A percentile compares a stretch with the other conserved stretches of the same genome.
Conservation (phyloP, 768 basidiomycete genomes). For the Russula ochroleuca region DNA sequence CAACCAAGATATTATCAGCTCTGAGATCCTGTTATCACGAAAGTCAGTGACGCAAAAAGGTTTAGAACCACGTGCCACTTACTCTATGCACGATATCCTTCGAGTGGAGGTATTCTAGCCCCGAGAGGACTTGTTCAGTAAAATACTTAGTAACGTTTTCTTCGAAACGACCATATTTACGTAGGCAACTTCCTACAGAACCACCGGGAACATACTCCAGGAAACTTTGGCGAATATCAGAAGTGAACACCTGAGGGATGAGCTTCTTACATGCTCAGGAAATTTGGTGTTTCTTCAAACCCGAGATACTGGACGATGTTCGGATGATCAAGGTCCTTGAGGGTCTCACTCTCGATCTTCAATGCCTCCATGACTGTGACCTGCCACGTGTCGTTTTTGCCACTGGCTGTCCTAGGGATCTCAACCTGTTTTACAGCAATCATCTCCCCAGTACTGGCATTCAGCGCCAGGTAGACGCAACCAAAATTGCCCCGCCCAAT, state of each 20-base stretch:
- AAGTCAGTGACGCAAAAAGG: conserved; percentile 3
- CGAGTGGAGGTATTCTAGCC: conserved; percentile 89
- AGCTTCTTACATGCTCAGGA: conserved; percentile 81
- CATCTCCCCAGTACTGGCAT: conserved; percentile 96
- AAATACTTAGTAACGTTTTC: conserved; percentile 92
- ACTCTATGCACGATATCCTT: conserved; percentile 91
- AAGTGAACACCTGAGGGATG: conserved; percentile 5
- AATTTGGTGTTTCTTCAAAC: conserved; percentile 82
- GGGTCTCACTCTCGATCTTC: conserved; percentile 91
- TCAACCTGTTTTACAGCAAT: conserved; percentile 99
- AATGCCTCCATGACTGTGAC: conserved; percentile 83
- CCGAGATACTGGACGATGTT: conserved; percentile 98
- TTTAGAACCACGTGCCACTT: conserved; percentile 29
- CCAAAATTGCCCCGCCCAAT: conserved; percentile 98
- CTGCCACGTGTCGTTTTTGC: conserved; percentile 87
- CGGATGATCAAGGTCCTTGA: conserved; percentile 95
- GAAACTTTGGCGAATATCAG: conserved; percentile 54
- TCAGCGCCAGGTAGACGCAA: conserved; percentile 91
- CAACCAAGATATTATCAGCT: conserved; percentile 98
- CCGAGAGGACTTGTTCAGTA: conserved; percentile 84
- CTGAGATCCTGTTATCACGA: conserved; percentile 71
- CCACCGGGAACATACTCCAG: conserved; percentile 99
- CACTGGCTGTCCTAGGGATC: conserved; percentile 84
- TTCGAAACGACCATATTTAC: conserved; percentile 89
- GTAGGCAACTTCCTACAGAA: conserved; percentile 84